Evolutionary conservation across 2,329 filamentous ascomycete genomes (phyloP), one percentile per base, ranked within the genome.

Genomic region (Diaporthe velutina): DNA sequence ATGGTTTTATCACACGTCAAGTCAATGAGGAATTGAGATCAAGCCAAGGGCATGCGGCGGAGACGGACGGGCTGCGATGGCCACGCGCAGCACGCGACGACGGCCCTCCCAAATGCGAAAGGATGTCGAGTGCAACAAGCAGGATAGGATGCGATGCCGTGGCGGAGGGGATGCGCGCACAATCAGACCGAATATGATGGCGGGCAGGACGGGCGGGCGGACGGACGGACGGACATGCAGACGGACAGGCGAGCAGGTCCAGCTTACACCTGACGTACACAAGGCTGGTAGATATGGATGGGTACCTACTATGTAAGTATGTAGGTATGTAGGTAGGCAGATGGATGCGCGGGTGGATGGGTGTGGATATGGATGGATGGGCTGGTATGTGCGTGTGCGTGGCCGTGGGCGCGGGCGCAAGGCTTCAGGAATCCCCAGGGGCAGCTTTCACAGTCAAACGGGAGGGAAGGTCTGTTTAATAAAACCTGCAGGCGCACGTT

Each of bases 1-100:
- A 68, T 68, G 64, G 64, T 68, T 50, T 68, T 38, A 35, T 68
- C 48, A 54, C 64, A 54, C 33, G n/a, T 54, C 64, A 38, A 52
- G n/a, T 68, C 64, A 68, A 68, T 40, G 64, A 28, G 30, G 30
- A 13, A 13, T 54, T 40, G 48, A 28, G 45, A 25, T 52, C 28
- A 48, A 28, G 48, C 48, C 45, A 35, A 30, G 64, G 8, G 64
- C 64, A 38, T 22, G n/a, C 45, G 64, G 33, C 64, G n/a, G 64
- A 54, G 64, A 40, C 64, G 33, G 33, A 25, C 48, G 33, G 48
- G 48, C 54, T 28, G 48, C 9, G 45, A 68, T 40, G 64, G 64
- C 64, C 64, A 54, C 54, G 64, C 48, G n/a, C 64, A 40, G 8
- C n/a, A 54, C 48, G 45, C 64, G 61, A 66, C 60, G 40, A 35